phyloP scores from a whole-genome alignment of 2,329 filamentous ascomycete genomes.

The Cladobotryum protrusum region DNA sequence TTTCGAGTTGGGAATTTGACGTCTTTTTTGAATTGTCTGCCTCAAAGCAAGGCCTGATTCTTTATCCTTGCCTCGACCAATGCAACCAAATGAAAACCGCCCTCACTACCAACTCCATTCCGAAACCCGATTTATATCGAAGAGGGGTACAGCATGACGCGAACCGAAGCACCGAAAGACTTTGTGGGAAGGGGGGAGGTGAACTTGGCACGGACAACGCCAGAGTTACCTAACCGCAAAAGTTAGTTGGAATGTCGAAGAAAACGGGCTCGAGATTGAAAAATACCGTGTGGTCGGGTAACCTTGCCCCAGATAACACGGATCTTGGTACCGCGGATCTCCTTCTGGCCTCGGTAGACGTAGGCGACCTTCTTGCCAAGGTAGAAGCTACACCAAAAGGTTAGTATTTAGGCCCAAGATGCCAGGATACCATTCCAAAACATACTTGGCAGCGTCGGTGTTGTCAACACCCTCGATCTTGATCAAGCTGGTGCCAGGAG shows the following conservation, averaged over 20 bases:
- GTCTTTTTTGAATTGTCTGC: conserved; percentile 47
- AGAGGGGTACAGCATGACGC: conserved; percentile 97
- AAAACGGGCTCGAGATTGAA: neutral
- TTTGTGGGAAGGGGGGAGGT: conserved; percentile 89
- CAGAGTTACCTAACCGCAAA: conserved; percentile 71
- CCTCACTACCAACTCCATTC: conserved; percentile 57
- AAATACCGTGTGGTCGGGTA: conserved; percentile 82
- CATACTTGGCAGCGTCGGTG: conserved; percentile 79
- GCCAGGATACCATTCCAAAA: conserved; percentile 17
- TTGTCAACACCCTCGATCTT: conserved; percentile 98
- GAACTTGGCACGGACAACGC: conserved; percentile 97
- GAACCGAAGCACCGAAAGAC: conserved; percentile 92
- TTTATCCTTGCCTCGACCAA: conserved; percentile 54
- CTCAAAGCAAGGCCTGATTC: conserved; percentile 47
- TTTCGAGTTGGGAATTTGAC: conserved; percentile 33
- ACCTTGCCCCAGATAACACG: conserved; percentile 99
- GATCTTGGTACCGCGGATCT: conserved; percentile 97
- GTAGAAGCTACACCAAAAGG: conserved; percentile 64
- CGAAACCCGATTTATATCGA: conserved; percentile 72
- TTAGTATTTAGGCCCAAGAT: conserved; percentile 18
- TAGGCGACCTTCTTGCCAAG: conserved; percentile 98
- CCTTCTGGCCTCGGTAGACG: conserved; percentile 93
- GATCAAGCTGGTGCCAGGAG: conserved; percentile 87
- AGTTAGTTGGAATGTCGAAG: conserved; percentile 1
- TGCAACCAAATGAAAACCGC: conserved; percentile 56